phyloP scores from a whole-genome alignment of 805 yeast species.

The Schwanniomyces occidentalis region DNA sequence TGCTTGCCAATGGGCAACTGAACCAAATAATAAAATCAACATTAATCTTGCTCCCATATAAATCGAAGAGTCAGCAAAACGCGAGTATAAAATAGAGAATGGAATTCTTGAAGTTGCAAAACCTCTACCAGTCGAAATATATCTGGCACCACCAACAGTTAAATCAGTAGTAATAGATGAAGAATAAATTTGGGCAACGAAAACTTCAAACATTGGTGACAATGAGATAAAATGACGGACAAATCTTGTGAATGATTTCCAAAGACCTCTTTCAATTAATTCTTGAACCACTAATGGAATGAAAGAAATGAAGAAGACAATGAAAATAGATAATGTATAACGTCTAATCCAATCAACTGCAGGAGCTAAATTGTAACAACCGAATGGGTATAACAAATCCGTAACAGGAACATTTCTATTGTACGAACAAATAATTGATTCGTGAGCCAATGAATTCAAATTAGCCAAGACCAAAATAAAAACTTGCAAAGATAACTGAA shows the following conservation, averaged over 20 bases:
- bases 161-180: conserved; percentile 67
- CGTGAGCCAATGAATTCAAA: conserved; percentile 62
- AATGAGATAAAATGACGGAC: conserved; percentile 67
- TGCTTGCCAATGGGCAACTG: conserved; percentile 86
- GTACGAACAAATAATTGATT: conserved; percentile 61
- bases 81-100: conserved; percentile 61
- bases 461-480: conserved; percentile 63
- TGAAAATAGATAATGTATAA: conserved; percentile 69
- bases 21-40: conserved; percentile 70
- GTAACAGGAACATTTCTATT: conserved; percentile 59
- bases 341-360: conserved; percentile 74
- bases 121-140: conserved; percentile 82
- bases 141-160: conserved; percentile 77
- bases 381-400: conserved; percentile 61
- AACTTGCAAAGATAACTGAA: conserved; percentile 57
- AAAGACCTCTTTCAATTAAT: conserved; percentile 71
- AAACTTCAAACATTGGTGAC: conserved; percentile 78
- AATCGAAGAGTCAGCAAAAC: conserved; percentile 78
- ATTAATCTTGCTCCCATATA: conserved; percentile 81
- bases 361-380: conserved; percentile 72
- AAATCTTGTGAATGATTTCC: conserved; percentile 64
- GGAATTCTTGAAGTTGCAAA: conserved; percentile 75
- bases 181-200: conserved; percentile 76
- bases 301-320: conserved; percentile 73
- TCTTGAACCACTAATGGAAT: conserved; percentile 78